phyloP scores from a whole-genome alignment of 805 yeast genomes.

The Candida sanyiensis region DNA sequence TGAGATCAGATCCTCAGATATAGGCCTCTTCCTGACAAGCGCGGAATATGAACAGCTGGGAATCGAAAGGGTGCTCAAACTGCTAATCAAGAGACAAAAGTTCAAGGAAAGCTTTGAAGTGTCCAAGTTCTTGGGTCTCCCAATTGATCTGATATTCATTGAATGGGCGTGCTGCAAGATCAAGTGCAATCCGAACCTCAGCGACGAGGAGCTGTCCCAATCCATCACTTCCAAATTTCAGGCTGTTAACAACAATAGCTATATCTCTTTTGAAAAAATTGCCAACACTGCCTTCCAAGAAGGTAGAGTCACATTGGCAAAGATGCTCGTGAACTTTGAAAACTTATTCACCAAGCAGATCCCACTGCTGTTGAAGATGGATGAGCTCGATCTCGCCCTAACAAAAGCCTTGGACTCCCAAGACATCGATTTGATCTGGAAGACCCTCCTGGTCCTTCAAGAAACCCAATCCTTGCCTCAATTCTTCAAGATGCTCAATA shows the following conservation, averaged over 20 bases:
- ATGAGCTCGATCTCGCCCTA: conserved; percentile 65
- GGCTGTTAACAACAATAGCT: conserved; percentile 25
- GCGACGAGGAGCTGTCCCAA: conserved; percentile 55
- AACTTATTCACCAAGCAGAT: conserved; percentile 52
- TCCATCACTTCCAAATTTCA: conserved; percentile 43
- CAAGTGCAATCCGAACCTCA: conserved; percentile 41
- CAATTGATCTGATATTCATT: conserved; percentile 49
- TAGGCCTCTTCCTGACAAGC: conserved; percentile 67
- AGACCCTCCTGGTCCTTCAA: conserved; percentile 48
- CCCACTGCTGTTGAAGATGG: conserved; percentile 60
- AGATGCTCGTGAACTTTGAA: conserved; percentile 63
- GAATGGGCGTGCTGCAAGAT: conserved; percentile 82
- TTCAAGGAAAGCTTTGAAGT: conserved; percentile 62
- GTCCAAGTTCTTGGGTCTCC: conserved; percentile 43
- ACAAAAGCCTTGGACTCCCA: conserved; percentile 46
- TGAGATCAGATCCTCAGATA: conserved; percentile 53
- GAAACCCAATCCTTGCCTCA: conserved; percentile 55
- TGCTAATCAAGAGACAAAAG: conserved; percentile 52
- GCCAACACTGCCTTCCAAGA: conserved; percentile 70
- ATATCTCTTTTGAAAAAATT: conserved; percentile 53
- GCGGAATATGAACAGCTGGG: conserved; percentile 47
- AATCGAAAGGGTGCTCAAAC: conserved; percentile 47
- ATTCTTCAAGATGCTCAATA: conserved; percentile 60
- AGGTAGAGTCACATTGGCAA: conserved; percentile 69
- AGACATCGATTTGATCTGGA: conserved; percentile 45